Evolutionary conservation across 1,284 basidiomycete genomes (phyloP).

Genomic region (Malassezia yamatoensis): DNA sequence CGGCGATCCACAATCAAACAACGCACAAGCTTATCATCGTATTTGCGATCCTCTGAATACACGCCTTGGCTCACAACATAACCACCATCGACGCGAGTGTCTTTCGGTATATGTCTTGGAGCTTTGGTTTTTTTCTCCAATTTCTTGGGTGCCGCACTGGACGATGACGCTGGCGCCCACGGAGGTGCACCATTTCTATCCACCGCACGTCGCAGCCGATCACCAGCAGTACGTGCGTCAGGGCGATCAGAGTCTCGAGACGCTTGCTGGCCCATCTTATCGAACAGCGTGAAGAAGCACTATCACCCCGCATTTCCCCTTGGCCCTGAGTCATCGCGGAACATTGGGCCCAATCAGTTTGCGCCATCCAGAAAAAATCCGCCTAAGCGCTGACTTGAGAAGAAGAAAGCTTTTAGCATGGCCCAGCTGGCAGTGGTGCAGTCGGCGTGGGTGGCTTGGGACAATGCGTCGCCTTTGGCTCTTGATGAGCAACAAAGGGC

Average conservation of each 20-base stretch:
- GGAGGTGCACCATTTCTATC: background rate
- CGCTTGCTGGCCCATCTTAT: conserved; percentile 14
- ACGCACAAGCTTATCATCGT: conserved; percentile 75
- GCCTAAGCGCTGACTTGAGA: background rate
- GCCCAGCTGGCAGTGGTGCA: background rate
- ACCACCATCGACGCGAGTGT: conserved; percentile 54
- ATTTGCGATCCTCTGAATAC: conserved; percentile 67
- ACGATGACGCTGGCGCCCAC: background rate
- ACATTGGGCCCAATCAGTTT: background rate
- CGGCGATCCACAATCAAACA: conserved; percentile 75
- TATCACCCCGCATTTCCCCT: conserved; percentile 2
- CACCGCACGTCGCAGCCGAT: background rate
- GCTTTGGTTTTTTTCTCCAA: background rate
- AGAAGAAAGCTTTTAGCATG: background rate
- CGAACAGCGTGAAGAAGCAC: background rate
- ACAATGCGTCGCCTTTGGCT: background rate
- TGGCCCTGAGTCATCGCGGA: background rate
- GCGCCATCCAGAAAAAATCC: background rate
- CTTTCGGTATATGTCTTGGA: conserved; percentile 19
- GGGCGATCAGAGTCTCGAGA: conserved; percentile 4
- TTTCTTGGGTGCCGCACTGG: background rate
- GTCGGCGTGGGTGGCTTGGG: background rate
- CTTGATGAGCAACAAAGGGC: background rate
- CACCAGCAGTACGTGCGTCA: background rate
- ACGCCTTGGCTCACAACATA: conserved; percentile 76